Evolutionary conservation across 2,329 filamentous ascomycete species (phyloP).

Genomic region (Exutisphaerella laricina): DNA sequence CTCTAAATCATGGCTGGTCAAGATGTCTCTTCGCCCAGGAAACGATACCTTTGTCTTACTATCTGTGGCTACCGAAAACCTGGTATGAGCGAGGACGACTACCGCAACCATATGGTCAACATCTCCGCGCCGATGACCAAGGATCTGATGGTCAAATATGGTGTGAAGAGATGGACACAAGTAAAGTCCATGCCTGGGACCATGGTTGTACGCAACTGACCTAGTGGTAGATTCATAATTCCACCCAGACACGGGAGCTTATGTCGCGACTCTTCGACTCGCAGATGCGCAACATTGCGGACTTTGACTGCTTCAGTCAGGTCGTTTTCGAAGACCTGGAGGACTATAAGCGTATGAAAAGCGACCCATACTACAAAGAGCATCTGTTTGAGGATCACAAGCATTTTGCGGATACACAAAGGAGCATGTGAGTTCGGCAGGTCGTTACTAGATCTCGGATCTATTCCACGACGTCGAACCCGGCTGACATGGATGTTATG

Average conservation of each 20-base stretch:
- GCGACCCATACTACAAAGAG: conserved; percentile 47
- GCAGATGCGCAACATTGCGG: conserved; percentile 46
- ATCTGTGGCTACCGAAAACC: conserved; percentile 46
- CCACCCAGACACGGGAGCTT: conserved; percentile 32
- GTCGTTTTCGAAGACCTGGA: conserved; percentile 43
- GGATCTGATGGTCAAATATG: conserved; percentile 47
- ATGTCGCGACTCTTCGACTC: conserved; percentile 42
- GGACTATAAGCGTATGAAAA: conserved; percentile 46
- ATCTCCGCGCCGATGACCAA: conserved; percentile 45
- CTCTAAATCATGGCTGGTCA: no score
- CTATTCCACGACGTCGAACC: no score
- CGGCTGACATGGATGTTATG: no score
- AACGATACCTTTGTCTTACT: conserved; percentile 37
- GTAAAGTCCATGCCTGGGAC: conserved; percentile 24
- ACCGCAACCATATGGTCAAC: conserved; percentile 45
- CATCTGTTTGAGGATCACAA: conserved; percentile 44
- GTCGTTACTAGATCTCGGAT: no score
- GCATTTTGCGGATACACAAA: conserved; percentile 47
- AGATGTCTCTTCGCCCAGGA: no score
- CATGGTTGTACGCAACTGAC: not conserved
- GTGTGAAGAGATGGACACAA: conserved; percentile 44
- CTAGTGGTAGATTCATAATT: conserved; percentile 40
- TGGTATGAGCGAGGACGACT: conserved; percentile 47
- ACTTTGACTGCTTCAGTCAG: conserved; percentile 49
- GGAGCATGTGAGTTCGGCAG: conserved; percentile 36